Conservation (phyloP, 192 early-diverging fungal genomes). For the Mortierella alpina region DNA sequence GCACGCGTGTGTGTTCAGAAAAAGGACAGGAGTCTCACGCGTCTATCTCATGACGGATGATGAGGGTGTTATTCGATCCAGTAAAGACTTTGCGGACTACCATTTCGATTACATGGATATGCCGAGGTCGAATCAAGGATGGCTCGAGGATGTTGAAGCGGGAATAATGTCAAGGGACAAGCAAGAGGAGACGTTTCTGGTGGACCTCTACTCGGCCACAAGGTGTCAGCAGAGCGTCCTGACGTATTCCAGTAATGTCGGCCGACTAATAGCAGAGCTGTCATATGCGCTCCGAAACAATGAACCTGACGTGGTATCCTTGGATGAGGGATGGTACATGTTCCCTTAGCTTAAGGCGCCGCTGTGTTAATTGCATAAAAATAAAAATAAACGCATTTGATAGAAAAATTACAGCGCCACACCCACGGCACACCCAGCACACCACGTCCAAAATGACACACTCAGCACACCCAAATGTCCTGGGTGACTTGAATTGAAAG, state of each 20-base stretch:
- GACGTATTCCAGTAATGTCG: conserved; percentile 3
- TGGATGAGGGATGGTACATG: background rate
- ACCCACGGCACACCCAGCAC: too few relatives aligned
- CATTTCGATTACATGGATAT: conserved; percentile 12
- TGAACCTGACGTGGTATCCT: background rate
- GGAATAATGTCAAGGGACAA: conserved; percentile 12
- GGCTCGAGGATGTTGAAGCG: background rate
- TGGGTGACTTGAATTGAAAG: too few relatives aligned
- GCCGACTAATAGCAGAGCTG: conserved; percentile 1
- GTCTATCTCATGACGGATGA: conserved; percentile 37
- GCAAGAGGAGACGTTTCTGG: background rate
- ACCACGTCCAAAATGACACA: too few relatives aligned
- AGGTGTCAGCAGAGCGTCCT: background rate
- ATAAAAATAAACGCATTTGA: too few relatives aligned
- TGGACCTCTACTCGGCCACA: conserved; percentile 1
- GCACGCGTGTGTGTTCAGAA: background rate
- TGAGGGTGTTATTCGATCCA: conserved; percentile 10
- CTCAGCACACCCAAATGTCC: too few relatives aligned
- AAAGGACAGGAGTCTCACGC: conserved; percentile 11
- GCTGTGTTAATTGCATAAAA: too few relatives aligned
- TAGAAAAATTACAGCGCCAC: too few relatives aligned
- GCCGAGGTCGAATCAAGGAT: conserved; percentile 26
- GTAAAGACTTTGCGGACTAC: conserved; percentile 4
- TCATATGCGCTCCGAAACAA: background rate
- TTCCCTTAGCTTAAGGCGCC: too few relatives aligned